Evolutionary conservation across 257 asterid genomes (phyloP), one percentile per base, ranked within the genome.

Genomic region (Thymus mandschuricus): DNA sequence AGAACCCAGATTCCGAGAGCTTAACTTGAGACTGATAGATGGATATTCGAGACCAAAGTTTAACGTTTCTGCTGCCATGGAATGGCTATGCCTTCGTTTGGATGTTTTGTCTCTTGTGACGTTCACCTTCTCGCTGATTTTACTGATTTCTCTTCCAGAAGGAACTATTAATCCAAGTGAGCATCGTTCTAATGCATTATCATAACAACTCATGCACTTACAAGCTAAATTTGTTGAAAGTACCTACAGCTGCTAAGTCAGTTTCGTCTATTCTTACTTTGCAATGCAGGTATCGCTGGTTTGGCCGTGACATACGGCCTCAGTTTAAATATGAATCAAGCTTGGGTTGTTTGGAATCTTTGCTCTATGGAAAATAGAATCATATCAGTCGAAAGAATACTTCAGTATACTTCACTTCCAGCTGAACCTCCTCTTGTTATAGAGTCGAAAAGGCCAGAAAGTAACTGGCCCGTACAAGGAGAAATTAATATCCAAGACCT

Each of bases 51-150:
- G 96, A 10, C 96, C 97, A 6, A 87, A 84, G 81, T 91, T 93
- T 73, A 87, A 93, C 70, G 75, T 69, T 12, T 64, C 92, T 64
- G 92, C 80, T 51, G 97, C 97, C 10, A 91, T 87, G 97, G 96
- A 93, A 81, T 91, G 98, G 98, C 86, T 93, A n/a, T 89, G 94
- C 85, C 75, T 91, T 64, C 96, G 97, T 51, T 79, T 93, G 82
- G 94, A 91, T 78, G 50, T 86, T 64, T 73, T 91, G 72, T 91
- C 96, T 31, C 88, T 88, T 38, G 8, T 91, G 51, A 87, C 96
- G 8, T 93, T 93, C 65, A 80, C 86, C 49, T 87, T 83, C 57
- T 80, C 92, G 0, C 78, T 93, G 80, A 69, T 93, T 78, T 83
- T 89, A 85, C 73, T 93, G 82, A 76, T 93, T 76, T 70, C 80